Evolutionary conservation across 129 eudicot genomes (phyloP), one percentile per base, ranked within the genome.

Genomic region (Artemisia argyi): DNA sequence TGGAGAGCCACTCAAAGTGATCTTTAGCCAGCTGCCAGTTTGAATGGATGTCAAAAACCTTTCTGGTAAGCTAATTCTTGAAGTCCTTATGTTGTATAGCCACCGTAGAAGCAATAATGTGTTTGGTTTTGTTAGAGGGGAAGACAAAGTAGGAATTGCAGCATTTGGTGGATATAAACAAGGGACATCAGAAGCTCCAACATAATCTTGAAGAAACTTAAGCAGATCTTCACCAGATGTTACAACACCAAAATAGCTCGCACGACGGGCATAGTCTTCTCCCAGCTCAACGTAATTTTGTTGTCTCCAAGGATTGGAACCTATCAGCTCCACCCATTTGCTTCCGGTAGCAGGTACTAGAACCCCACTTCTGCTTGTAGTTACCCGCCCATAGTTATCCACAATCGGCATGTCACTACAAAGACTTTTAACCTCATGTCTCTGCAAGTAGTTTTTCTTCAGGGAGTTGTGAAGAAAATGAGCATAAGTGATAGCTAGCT

Each of bases 301-400:
- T 15, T 35, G 19, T 14, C 67, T 62, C 67, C 67, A 62, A 14
- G 67, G 67, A 32, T 62, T 62, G 0, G 67, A 30, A 62, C 67
- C 67, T 15, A 62, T 62, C 49, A 62, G 16, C 1, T 62, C 9
- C 19, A 62, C 67, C 67, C 67, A 62, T 2, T 32, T 62, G 48
- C 50, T 62, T 32, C 67, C 67, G 0, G 7, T 32, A 32, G 67
- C 67, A 30, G 67, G 67, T 5, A 62, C 67, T 14, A 62, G 67
- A 11, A 61, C 49, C 3, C 24, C 67, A 22, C 16, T 35, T 62
- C 67, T 62, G 5, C 8, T 6, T 30, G 11, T 35, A 7, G 48
- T 62, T 62, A 62, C 67, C 10, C 46, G 1, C 4, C 67, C 67
- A 1, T 62, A 62, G 4, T 62, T 62, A 35, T 62, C 67, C 3